phyloP scores from a whole-genome alignment of 2,329 filamentous ascomycete genomes.

The Sarocladium brachiariae region DNA sequence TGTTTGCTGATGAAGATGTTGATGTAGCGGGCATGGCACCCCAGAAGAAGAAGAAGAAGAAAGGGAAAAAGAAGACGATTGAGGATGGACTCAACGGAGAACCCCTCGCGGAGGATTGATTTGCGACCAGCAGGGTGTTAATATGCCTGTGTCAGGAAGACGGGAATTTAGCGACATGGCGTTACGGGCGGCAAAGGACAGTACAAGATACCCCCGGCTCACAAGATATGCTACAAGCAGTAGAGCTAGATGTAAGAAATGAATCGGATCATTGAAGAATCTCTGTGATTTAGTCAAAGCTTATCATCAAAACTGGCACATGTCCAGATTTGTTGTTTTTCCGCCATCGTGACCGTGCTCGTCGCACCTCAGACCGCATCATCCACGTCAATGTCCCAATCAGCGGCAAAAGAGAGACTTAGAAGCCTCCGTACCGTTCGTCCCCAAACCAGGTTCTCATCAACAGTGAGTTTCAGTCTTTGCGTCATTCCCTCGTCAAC shows the following conservation, averaged over 20 bases:
- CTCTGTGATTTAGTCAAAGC: background rate
- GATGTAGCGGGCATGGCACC: conserved; percentile 17
- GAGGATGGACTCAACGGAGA: conserved; percentile 31
- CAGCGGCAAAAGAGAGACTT: too few relatives aligned
- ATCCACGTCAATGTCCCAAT: too few relatives aligned
- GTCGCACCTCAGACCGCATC: background rate
- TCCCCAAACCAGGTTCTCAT: too few relatives aligned
- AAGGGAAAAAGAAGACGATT: conserved; percentile 25
- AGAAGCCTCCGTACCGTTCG: too few relatives aligned
- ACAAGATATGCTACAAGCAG: background rate
- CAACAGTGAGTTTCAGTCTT: background rate
- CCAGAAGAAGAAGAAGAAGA: conserved; percentile 22
- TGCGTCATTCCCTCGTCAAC: background rate
- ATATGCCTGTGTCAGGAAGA: too few relatives aligned
- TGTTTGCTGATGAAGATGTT: conserved; percentile 36
- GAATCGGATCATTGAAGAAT: background rate
- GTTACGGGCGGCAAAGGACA: background rate
- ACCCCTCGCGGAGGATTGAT: conserved; percentile 22
- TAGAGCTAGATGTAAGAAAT: background rate
- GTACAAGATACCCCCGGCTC: conserved; percentile 7
- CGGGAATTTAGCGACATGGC: background rate
- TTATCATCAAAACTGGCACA: background rate
- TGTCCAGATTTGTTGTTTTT: background rate
- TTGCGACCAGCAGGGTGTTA: background rate
- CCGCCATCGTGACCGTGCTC: background rate